Conservation (phyloP, 2,329 filamentous ascomycete genomes). For the Akanthomyces uredinophilus region DNA sequence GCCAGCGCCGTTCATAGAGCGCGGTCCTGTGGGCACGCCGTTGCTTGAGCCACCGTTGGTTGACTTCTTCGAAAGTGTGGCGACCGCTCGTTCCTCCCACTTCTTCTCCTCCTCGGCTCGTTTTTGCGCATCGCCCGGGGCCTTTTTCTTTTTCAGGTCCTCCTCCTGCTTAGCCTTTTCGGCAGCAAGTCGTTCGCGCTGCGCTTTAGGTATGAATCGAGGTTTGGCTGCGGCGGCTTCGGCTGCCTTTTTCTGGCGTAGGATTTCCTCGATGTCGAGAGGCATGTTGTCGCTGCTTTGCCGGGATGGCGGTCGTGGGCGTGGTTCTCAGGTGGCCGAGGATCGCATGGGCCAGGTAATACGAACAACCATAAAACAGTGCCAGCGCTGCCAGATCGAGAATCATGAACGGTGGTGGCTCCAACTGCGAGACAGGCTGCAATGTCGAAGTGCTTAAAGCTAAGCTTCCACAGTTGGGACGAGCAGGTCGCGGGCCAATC, state of each 20-base stretch:
- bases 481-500: neutral
- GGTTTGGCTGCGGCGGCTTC: constrained; percentile 83
- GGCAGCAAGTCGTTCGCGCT: constrained; percentile 73
- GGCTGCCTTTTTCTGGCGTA: constrained; percentile 79
- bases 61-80: constrained; percentile 22
- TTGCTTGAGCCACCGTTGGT: constrained; percentile 21
- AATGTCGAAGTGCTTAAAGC: neutral
- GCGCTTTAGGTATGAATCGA: constrained; percentile 77
- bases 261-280: constrained; percentile 78
- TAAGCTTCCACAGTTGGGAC: neutral
- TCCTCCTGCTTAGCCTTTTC: constrained; percentile 71
- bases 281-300: constrained; percentile 26
- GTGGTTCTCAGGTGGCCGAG: neutral
- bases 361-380: constrained; percentile 7
- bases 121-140: constrained; percentile 61
- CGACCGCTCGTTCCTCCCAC: constrained; percentile 28
- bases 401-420: constrained; percentile 4
- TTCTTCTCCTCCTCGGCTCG: constrained; percentile 58
- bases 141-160: constrained; percentile 48
- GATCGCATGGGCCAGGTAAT: constrained; percentile 3
- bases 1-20: constrained; percentile 41
- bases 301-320: neutral
- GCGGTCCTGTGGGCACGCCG: constrained; percentile 64
- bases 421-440: neutral
- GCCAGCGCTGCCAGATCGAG: constrained; percentile 8